phyloP scores from a whole-genome alignment of 306 rosid species.

The Castanea crenata region DNA sequence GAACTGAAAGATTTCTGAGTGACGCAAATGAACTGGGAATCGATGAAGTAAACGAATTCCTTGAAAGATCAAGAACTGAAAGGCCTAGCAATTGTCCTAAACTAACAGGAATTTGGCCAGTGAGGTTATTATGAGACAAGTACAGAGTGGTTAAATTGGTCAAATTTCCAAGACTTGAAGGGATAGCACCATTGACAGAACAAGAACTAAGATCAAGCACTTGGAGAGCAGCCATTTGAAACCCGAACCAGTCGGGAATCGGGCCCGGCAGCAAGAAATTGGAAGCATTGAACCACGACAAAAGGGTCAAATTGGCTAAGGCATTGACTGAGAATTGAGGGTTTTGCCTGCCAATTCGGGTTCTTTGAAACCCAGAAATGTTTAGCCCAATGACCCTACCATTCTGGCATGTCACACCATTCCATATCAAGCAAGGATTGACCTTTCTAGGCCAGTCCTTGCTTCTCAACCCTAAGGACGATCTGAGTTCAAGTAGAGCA shows the following conservation, averaged over 20 bases:
- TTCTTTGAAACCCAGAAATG: slow-evolving; percentile 80
- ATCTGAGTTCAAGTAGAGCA: slow-evolving; percentile 68
- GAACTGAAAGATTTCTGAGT: slow-evolving; percentile 60
- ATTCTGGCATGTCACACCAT: slow-evolving; percentile 59
- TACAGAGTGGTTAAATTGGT: slow-evolving; percentile 59
- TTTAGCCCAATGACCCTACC: slow-evolving; percentile 79
- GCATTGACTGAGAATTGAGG: slow-evolving; percentile 72
- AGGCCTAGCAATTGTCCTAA: slow-evolving; percentile 57
- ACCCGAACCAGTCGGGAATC: slow-evolving; percentile 79
- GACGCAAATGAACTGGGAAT: slow-evolving; percentile 46
- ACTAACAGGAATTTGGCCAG: slow-evolving; percentile 57
- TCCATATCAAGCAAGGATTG: slow-evolving; percentile 79
- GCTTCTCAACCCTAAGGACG: slow-evolving; percentile 77
- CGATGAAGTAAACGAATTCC: slow-evolving; percentile 52
- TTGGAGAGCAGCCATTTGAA: slow-evolving; percentile 34
- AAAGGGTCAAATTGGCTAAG: slow-evolving; percentile 66
- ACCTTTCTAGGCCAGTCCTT: slow-evolving; percentile 81
- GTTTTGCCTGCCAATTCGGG: slow-evolving; percentile 60
- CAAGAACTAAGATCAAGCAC: slow-evolving; percentile 86
- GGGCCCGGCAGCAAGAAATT: slow-evolving; percentile 66
- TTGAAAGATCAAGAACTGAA: slow-evolving; percentile 70
- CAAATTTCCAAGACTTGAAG: slow-evolving; percentile 62
- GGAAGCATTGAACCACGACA: slow-evolving; percentile 80
- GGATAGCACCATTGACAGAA: slow-evolving; percentile 60
- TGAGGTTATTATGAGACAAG: slow-evolving; percentile 66